Percentiles rank a stretch among this genome's conserved stretches.
Conservation (phyloP, 2,329 filamentous ascomycete species). For the Cryphonectria naterciae region DNA sequence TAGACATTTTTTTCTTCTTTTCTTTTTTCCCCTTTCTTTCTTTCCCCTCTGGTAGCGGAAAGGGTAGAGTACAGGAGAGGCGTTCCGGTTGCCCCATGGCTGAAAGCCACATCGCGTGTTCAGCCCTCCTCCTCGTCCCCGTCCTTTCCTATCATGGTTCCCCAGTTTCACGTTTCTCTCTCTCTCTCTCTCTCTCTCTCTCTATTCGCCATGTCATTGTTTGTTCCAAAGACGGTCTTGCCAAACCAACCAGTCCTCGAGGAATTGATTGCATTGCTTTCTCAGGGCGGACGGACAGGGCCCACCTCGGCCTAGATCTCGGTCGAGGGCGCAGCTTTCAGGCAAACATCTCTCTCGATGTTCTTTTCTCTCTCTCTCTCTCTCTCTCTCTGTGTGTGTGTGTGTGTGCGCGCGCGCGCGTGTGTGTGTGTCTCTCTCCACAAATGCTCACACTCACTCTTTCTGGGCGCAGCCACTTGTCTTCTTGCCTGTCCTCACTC, state of each 20-base stretch:
- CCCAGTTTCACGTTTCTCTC: conserved; percentile 8
- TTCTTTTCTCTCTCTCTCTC: not conserved
- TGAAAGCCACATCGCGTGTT: conserved; percentile 31
- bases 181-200: not conserved
- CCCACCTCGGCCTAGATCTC: not conserved
- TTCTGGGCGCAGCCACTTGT: not conserved
- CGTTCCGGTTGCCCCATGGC: conserved; percentile 21
- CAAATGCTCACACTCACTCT: not conserved
- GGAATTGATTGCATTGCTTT: not conserved
- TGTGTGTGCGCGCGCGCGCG: no score
- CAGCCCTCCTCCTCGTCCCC: conserved; percentile 25
- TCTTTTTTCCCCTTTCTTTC: no score
- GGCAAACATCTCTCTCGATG: not conserved
- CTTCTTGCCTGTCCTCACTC: not conserved
- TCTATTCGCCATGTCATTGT: not conserved
- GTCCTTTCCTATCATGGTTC: not conserved
- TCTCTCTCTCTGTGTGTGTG: no score
- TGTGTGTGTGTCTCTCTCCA: not conserved
- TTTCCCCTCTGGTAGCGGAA: conserved; percentile 8
- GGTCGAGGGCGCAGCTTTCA: not conserved
- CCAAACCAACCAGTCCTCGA: not conserved
- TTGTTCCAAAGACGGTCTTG: not conserved
- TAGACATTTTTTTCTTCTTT: not conserved
- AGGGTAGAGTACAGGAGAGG: conserved; percentile 3
- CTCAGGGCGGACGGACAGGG: not conserved